Percentiles rank a stretch among this genome's conserved stretches.
phyloP scores from a whole-genome alignment of 2,329 filamentous ascomycete species.

The Xylariomycetidae sp. region DNA sequence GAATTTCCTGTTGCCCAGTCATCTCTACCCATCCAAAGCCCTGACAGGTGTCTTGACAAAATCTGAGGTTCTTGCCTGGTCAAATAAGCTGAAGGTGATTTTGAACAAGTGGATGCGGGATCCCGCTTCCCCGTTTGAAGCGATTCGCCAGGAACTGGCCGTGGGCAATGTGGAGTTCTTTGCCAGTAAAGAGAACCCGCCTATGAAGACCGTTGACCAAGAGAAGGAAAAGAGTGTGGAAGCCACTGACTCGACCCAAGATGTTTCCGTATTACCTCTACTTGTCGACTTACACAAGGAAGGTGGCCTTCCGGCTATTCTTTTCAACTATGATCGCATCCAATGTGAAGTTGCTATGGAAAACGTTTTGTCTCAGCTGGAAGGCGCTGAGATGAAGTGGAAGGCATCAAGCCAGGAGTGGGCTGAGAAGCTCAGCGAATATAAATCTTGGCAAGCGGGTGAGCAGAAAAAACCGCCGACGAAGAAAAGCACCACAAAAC shows the following conservation, averaged over 20 bases:
- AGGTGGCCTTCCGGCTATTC: constrained; percentile 64
- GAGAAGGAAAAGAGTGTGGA: constrained; percentile 6
- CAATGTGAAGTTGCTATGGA: constrained; percentile 57
- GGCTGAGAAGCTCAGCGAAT: constrained; percentile 55
- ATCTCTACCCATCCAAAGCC: constrained; percentile 40
- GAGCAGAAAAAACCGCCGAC: constrained; percentile 32
- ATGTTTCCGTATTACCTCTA: constrained; percentile 38
- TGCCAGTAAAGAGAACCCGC: not conserved
- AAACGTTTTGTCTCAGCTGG: constrained; percentile 47
- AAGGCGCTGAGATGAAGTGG: constrained; percentile 50
- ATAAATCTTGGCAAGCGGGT: constrained; percentile 49
- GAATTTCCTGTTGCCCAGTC: too few species aligned
- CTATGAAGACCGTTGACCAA: not conserved
- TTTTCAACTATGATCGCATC: constrained; percentile 72
- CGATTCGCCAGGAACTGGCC: constrained; percentile 41
- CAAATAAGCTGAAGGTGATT: constrained; percentile 52
- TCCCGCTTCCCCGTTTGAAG: constrained; percentile 35
- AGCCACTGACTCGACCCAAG: not conserved
- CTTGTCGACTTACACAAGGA: constrained; percentile 56
- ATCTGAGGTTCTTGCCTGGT: constrained; percentile 63
- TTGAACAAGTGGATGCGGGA: constrained; percentile 59
- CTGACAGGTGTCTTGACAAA: constrained; percentile 55
- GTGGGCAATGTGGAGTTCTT: not conserved
- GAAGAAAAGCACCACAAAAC: constrained; percentile 29
- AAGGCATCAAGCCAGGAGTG: constrained; percentile 55